A percentile compares a stretch with the other conserved stretches of the same genome.
Evolutionary conservation across 306 rosid genomes (phyloP).

Genomic region (Quercus glauca): DNA sequence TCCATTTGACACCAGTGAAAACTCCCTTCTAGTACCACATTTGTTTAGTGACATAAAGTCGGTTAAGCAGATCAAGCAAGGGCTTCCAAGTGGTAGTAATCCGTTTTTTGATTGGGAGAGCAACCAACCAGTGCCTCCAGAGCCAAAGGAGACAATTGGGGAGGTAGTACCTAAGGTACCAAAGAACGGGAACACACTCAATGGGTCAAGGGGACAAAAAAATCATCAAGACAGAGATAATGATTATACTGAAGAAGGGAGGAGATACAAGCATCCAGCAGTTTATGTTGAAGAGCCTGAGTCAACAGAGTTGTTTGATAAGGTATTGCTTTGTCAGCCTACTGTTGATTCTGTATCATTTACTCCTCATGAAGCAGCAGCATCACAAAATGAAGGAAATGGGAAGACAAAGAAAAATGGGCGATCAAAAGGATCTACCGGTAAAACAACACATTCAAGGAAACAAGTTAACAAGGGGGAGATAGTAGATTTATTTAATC

Average conservation of each 20-base stretch:
- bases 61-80: not conserved
- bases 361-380: not conserved
- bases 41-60: not conserved
- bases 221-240: conserved; percentile 30
- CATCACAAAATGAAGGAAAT: conserved; percentile 1
- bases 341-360: conserved; percentile 1
- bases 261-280: conserved; percentile 44
- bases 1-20: not conserved
- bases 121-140: not conserved
- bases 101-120: not conserved
- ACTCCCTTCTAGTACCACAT: not conserved
- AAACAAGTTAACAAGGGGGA: conserved; percentile 18
- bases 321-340: conserved; percentile 25
- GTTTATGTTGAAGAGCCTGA: conserved; percentile 26
- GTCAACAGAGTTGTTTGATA: conserved; percentile 33
- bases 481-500: conserved; percentile 49
- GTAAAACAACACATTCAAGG: conserved; percentile 26
- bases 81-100: not conserved
- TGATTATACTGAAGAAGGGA: conserved; percentile 30
- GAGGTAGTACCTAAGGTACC: not conserved
- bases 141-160: not conserved
- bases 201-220: conserved; percentile 26
- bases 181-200: not conserved
- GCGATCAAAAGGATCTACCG: conserved; percentile 34
- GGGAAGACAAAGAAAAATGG: not conserved